phyloP scores from a whole-genome alignment of 2,329 filamentous ascomycete genomes.

The Drechslerella stenobrocha region DNA sequence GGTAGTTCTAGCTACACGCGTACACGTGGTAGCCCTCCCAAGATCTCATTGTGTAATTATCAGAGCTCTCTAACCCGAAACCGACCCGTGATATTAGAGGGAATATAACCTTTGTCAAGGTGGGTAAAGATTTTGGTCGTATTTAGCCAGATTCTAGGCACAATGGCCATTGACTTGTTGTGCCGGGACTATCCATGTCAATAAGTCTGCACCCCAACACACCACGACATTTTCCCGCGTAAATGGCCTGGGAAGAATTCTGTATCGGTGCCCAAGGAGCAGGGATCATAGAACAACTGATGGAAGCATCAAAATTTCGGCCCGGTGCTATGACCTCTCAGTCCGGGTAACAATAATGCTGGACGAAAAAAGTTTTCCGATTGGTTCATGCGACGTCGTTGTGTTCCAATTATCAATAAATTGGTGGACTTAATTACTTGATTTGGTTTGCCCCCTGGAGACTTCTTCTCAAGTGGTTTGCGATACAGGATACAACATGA shows the following conservation, averaged over 20 bases:
- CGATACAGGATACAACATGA: slow-evolving; percentile 22
- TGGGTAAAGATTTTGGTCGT: slow-evolving; percentile 36
- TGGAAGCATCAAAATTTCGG: slow-evolving; percentile 21
- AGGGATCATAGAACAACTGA: slow-evolving; percentile 43
- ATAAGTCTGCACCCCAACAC: slow-evolving; percentile 15
- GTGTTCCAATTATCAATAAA: neutral
- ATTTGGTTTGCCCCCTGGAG: slow-evolving; percentile 40
- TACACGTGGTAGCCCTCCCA: too few relatives aligned
- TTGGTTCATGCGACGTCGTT: slow-evolving; percentile 2
- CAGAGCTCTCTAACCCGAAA: too few relatives aligned
- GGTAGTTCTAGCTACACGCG: too few relatives aligned
- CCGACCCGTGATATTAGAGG: too few relatives aligned
- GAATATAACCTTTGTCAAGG: slow-evolving; percentile 33
- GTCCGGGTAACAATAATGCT: slow-evolving; percentile 12
- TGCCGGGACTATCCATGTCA: slow-evolving; percentile 22
- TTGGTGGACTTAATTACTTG: slow-evolving; percentile 14
- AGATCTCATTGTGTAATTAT: too few relatives aligned
- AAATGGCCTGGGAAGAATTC: too few relatives aligned
- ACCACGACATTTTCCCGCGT: slow-evolving; percentile 32
- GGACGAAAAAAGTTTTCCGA: slow-evolving; percentile 4
- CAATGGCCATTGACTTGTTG: neutral
- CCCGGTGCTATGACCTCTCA: neutral
- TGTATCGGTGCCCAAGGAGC: slow-evolving; percentile 7
- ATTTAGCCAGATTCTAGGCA: slow-evolving; percentile 35
- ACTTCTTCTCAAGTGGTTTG: slow-evolving; percentile 36